Percentiles rank a stretch among this genome's conserved stretches.
Conservation (phyloP, 306 rosid species). For the Cicer yamashitae region DNA sequence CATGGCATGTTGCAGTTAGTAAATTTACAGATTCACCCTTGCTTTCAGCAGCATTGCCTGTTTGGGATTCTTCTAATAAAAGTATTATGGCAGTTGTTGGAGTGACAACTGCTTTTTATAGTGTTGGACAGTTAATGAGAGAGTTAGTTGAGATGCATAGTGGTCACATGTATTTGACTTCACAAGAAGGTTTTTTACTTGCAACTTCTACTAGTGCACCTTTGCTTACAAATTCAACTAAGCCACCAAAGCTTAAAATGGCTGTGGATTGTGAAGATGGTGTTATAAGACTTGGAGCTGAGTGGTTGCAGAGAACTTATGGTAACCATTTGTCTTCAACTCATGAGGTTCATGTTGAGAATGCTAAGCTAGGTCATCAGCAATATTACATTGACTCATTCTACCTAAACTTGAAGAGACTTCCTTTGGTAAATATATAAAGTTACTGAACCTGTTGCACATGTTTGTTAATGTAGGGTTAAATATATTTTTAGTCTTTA, state of each 20-base stretch:
- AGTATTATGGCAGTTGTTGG: conserved; percentile 96
- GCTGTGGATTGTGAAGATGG: conserved; percentile 78
- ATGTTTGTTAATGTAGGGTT: no score
- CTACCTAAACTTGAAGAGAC: conserved; percentile 86
- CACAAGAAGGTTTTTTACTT: conserved; percentile 87
- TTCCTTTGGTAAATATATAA: conserved; percentile 82
- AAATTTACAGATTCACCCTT: conserved; percentile 90
- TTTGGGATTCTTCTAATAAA: conserved; percentile 81
- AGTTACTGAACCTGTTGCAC: conserved; percentile 1
- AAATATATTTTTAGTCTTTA: no score
- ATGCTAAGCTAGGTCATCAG: conserved; percentile 71
- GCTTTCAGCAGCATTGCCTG: conserved; percentile 98
- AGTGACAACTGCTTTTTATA: conserved; percentile 89
- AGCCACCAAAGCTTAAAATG: conserved; percentile 77
- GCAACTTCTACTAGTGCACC: conserved; percentile 91
- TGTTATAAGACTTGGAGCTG: conserved; percentile 71
- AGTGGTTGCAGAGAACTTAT: conserved; percentile 71
- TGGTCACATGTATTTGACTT: conserved; percentile 92
- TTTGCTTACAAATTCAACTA: conserved; percentile 66
- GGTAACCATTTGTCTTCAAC: conserved; percentile 72
- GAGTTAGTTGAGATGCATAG: conserved; percentile 91
- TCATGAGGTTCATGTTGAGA: conserved; percentile 89
- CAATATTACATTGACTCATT: conserved; percentile 92
- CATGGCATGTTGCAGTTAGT: conserved; percentile 98
- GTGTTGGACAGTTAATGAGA: conserved; percentile 95